Conservation (phyloP, 805 yeast genomes). For the Pichia occidentalis region DNA sequence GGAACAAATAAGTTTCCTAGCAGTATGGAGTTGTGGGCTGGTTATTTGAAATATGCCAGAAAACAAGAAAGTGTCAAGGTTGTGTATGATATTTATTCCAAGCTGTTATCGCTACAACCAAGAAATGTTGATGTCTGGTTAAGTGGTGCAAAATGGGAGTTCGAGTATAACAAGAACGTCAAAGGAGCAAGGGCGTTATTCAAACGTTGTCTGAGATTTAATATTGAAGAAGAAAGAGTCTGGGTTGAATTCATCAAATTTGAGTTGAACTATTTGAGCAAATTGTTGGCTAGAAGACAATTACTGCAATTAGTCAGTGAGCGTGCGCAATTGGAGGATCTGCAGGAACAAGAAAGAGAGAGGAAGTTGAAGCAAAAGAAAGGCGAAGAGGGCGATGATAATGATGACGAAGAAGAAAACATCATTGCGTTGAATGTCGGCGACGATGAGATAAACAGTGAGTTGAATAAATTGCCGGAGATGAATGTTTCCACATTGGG, state of each 20-base stretch:
- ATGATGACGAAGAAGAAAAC: conserved; percentile 19
- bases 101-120: conserved; percentile 83
- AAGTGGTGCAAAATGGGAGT: conserved; percentile 89
- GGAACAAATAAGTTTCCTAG: conserved; percentile 76
- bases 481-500: conserved; percentile 83
- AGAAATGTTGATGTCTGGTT: conserved; percentile 87
- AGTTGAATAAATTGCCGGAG: conserved; percentile 68
- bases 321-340: conserved; percentile 52
- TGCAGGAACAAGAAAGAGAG: conserved; percentile 36
- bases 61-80: conserved; percentile 61
- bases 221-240: conserved; percentile 59
- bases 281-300: conserved; percentile 75
- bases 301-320: conserved; percentile 74
- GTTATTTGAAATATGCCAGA: conserved; percentile 64
- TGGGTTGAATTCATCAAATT: conserved; percentile 87
- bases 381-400: conserved; percentile 20
- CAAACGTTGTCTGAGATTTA: conserved; percentile 80
- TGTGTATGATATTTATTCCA: conserved; percentile 69
- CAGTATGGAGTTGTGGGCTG: conserved; percentile 71
- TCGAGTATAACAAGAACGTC: conserved; percentile 81
- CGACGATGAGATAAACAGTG: conserved; percentile 49
- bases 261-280: conserved; percentile 80
- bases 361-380: neutral
- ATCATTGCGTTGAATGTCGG: conserved; percentile 17
- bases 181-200: conserved; percentile 81